Evolutionary conservation across 345 rosid species (phyloP), one percentile per base, ranked within the genome.

Genomic region (Gossypium turneri): DNA sequence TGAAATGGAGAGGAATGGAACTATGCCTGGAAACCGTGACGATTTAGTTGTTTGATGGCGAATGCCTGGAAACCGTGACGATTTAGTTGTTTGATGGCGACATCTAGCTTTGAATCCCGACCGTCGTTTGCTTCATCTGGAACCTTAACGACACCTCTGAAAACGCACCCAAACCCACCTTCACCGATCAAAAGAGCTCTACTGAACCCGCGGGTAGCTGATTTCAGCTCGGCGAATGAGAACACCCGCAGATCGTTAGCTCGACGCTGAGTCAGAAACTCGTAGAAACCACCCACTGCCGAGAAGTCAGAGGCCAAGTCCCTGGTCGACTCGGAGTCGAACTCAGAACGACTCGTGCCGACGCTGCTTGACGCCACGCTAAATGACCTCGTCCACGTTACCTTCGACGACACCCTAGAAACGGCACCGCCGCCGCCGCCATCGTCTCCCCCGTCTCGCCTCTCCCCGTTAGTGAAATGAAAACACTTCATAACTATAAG

Each of bases 11-110:
- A 77, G 52, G 69, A 53, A 10, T 12, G 16, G 71, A 74, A 43
- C 92, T 17, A 65, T 95, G 99, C 99, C 99, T 95, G 97, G 90
- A 88, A 88, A 75, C 99, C 99, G 51, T 87, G 93, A 68, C 96
- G 98, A 80, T 95, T 93, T 76, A 95, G 82, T 84, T 93, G 98
- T 72, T 95, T 95, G 29, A 95, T 83, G 20, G 99, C 97, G 45
- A 93, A 65, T 95, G 99, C 99, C 99, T 95, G 97, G 90, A 88
- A 88, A 75, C 99, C 99, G 51, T 87, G 93, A 68, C 96, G 98
- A 80, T 95, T 93, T 76, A 95, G 82, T 84, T 93, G 98, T 72
- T 95, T 95, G 29, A 95, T 83, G 20, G 99, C 97, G 45, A 93
- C 96, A 65, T 89, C 85, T 64, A 87, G 64, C 83, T 84, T 88